Evolutionary conservation across 495 filamentous ascomycete genomes (phyloP), one percentile per base, ranked within the genome.

Genomic region (Opeltia flavorubescens): DNA sequence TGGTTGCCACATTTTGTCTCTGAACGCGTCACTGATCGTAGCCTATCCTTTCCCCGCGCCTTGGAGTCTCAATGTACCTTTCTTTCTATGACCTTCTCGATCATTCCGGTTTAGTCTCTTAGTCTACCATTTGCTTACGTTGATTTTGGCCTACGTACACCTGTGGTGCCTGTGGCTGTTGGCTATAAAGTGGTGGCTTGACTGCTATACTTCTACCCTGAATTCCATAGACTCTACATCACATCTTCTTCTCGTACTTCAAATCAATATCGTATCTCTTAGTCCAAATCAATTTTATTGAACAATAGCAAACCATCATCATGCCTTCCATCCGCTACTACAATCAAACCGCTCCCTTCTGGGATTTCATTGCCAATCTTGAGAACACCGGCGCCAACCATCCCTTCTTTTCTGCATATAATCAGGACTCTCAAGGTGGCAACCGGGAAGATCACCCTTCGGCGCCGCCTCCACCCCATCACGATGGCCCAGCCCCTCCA

Each of bases 271-370:
- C 43, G 7, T n/a, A 38, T 18, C 26, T 28, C 24, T 29, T 1
- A 30, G 23, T 28, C 17, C 4, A 4, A 46, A 7, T n/a, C 33
- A 33, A 17, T 28, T 1, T 5, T 15, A 30, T 27, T 30, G 18
- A 53, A 40, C 1, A n/a, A 41, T 51, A 46, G 46, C 54, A 24
- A 46, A 54, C n/a, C 33, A 26, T 13, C 33, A 40, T 35, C 28
- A 65, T 65, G 62, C 55, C 62, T 50, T 59, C 59, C 24, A 56
- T 67, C 44, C 60, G 65, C 41, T 51, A 61, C 46, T 52, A 64
- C 51, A 68, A 68, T 44, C 54, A 62, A 18, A 53, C 50, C n/a
- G 50, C 55, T 6, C 56, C 62, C 4, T 59, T 67, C 43, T 66
- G 64, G 63, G 62, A 66, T 36, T 53, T 59, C 27, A 11, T 64